Evolutionary conservation across 371 early-diverging fungal genomes (phyloP).

Genomic region (Circinella minor): DNA sequence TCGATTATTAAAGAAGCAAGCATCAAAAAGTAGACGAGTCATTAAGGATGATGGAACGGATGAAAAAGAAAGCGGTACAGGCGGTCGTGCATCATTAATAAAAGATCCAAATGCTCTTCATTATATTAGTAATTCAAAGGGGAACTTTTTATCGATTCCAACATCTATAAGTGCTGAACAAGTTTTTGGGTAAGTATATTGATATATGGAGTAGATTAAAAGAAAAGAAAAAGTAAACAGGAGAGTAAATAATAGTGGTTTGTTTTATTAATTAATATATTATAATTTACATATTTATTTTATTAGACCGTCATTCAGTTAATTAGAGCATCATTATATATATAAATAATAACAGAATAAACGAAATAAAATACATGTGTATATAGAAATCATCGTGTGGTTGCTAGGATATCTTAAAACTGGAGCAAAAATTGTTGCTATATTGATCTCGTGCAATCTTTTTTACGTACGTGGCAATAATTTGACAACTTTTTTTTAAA

Average conservation of each 20-base stretch:
- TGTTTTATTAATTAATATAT: too few species aligned
- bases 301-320: slow-evolving; percentile 1
- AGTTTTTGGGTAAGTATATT: slow-evolving; percentile 28
- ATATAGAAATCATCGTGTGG: too few species aligned
- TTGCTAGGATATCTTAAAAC: too few species aligned
- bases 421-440: too few species aligned
- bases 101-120: slow-evolving; percentile 33
- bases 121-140: slow-evolving; percentile 30
- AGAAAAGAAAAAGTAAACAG: too few species aligned
- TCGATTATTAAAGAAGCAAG: slow-evolving; percentile 75
- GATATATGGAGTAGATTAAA: neutral
- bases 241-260: too few species aligned
- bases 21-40: slow-evolving; percentile 65
- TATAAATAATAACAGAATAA: too few species aligned
- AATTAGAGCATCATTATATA: neutral
- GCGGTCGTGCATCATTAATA: slow-evolving; percentile 15
- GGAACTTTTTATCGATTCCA: slow-evolving; percentile 38
- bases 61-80: slow-evolving; percentile 25
- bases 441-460: too few species aligned
- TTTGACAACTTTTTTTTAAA: slow-evolving; percentile 2
- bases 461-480: neutral
- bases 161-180: slow-evolving; percentile 27
- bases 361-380: too few species aligned
- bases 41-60: slow-evolving; percentile 59
- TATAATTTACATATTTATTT: neutral